Conservation (phyloP, 2,329 filamentous ascomycete species). For the Xylaria sp. region DNA sequence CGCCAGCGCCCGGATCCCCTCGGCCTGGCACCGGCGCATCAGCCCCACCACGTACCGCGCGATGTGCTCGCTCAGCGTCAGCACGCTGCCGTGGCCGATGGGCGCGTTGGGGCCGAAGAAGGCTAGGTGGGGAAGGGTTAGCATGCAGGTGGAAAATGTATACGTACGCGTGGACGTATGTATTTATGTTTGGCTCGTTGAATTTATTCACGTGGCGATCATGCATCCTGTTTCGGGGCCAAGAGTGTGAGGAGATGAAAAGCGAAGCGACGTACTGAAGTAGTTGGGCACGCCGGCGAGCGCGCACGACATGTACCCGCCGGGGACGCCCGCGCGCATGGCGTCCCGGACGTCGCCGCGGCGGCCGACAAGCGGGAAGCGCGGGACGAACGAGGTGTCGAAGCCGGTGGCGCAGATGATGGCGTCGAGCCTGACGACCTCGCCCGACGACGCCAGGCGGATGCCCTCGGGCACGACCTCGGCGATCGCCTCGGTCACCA, state of each 20-base stretch:
- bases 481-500: slow-evolving; percentile 50
- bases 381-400: slow-evolving; percentile 55
- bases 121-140: slow-evolving; percentile 34
- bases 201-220: too few relatives aligned
- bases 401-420: slow-evolving; percentile 63
- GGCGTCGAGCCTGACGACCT: slow-evolving; percentile 54
- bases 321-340: slow-evolving; percentile 48
- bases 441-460: slow-evolving; percentile 50
- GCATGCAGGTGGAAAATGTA: too few relatives aligned
- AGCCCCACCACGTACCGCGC: slow-evolving; percentile 53
- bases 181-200: neutral
- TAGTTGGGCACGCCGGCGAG: slow-evolving; percentile 57
- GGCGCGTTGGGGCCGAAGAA: slow-evolving; percentile 57
- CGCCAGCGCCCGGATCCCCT: slow-evolving; percentile 50
- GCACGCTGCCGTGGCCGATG: slow-evolving; percentile 53
- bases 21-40: slow-evolving; percentile 53
- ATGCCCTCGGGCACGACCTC: slow-evolving; percentile 52
- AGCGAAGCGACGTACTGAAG: slow-evolving; percentile 46
- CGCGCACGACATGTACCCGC: slow-evolving; percentile 58
- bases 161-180: too few relatives aligned
- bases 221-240: too few relatives aligned
- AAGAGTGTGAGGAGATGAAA: slow-evolving; percentile 9
- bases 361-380: slow-evolving; percentile 53
- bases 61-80: slow-evolving; percentile 55
- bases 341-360: slow-evolving; percentile 54